Percentiles rank a stretch among this genome's conserved stretches.
Conservation (phyloP, 1,139 yeast genomes). For the Taiozyma sp. region DNA sequence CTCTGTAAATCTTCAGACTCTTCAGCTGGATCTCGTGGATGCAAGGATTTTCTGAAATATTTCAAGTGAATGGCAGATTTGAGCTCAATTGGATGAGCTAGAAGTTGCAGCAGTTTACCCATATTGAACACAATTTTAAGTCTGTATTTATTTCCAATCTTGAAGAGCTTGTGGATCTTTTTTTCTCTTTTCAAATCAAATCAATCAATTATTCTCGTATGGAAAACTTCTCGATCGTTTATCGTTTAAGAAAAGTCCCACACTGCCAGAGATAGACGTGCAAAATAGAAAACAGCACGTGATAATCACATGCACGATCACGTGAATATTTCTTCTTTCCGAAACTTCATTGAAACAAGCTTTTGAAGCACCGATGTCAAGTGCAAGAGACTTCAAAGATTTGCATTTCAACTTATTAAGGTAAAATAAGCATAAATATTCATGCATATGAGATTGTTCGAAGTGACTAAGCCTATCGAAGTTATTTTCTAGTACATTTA, state of each 20-base stretch:
- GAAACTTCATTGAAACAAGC: too few relatives aligned
- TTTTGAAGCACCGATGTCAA: too few relatives aligned
- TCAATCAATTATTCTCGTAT: not conserved
- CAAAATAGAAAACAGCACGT: not conserved
- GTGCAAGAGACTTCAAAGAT: too few relatives aligned
- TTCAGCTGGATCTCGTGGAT: constrained; percentile 43
- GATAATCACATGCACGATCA: not conserved
- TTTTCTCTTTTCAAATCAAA: not conserved
- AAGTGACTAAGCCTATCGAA: not conserved
- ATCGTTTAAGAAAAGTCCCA: not conserved
- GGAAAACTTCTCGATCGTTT: not conserved
- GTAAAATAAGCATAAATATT: too few relatives aligned
- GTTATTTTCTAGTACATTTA: not conserved
- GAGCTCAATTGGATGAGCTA: constrained; percentile 70
- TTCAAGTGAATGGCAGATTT: constrained; percentile 59
- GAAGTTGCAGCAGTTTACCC: constrained; percentile 64
- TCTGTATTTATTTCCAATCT: not conserved
- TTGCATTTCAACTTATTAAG: too few relatives aligned
- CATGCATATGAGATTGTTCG: not conserved
- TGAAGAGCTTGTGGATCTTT: not conserved
- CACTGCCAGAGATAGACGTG: not conserved
- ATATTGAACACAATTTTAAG: constrained; percentile 27
- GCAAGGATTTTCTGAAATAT: constrained; percentile 49
- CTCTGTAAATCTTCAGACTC: constrained; percentile 47
- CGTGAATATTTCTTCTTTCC: too few relatives aligned